Evolutionary conservation across 257 asterid species (phyloP).

Genomic region (Vinca minor): DNA sequence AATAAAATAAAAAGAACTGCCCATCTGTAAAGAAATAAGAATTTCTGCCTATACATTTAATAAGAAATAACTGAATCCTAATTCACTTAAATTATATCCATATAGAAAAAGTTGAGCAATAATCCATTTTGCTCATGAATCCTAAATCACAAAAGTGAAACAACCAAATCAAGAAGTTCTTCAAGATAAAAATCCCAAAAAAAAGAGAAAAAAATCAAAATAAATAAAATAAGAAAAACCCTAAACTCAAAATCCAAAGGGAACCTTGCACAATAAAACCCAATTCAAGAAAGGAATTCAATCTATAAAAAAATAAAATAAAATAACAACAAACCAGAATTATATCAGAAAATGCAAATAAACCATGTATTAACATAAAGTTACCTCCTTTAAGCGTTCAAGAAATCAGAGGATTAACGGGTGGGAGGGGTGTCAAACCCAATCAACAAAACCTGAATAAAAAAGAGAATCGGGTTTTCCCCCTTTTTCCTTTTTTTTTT

Average conservation of each 20-base stretch:
- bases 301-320: too few relatives aligned
- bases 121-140: neutral
- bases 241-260: slow-evolving; percentile 1
- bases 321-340: neutral
- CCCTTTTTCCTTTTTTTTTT: neutral
- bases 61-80: neutral
- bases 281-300: neutral
- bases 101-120: neutral
- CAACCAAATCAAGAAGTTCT: neutral
- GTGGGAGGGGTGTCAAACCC: too few relatives aligned
- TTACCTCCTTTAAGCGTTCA: slow-evolving; percentile 4
- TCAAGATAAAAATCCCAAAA: neutral
- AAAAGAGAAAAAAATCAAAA: neutral
- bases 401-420: neutral
- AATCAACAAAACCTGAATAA: slow-evolving; percentile 1
- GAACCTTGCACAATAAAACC: neutral
- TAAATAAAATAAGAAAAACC: slow-evolving; percentile 4
- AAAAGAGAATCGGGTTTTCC: neutral
- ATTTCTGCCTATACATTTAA: neutral
- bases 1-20: too few relatives aligned
- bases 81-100: neutral
- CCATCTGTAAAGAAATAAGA: neutral
- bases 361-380: neutral
- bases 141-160: neutral
- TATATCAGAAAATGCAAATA: neutral